Evolutionary conservation across 2,329 filamentous ascomycete species (phyloP), one percentile per base, ranked within the genome.

Genomic region (Aspergillus piperis): DNA sequence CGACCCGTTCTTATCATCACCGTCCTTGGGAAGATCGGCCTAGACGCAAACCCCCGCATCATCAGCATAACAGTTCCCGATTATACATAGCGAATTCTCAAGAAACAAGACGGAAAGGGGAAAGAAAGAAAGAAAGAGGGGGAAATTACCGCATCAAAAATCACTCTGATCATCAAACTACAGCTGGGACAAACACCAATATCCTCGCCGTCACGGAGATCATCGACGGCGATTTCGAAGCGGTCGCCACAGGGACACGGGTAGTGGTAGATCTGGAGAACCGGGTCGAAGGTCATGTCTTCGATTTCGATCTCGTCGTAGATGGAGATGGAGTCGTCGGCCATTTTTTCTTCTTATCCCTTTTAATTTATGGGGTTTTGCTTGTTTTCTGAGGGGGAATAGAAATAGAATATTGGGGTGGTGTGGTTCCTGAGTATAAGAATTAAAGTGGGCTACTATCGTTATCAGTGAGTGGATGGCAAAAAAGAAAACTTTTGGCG

Each of bases 221-320:
- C 93, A 58, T 84, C 86, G 58, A 98, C 86, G 19, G 85, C 86
- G 72, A 95, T 97, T 80, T 97, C 91, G 80, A 99, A 99, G 62
- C 91, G 87, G 80, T 99, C 95, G 81, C 95, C 95, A 78, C 95
- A 99, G 1, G 95, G 95, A 76, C 95, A 99, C 13, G 95, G 95
- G 76, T 96, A 96, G 79, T 94, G 90, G 81, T 96, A 99, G 69
- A 96, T 89, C 76, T 96, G 89, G 42, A 92, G 84, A 3, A 84
- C 83, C 50, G 87, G 81, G 77, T 97, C 92, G 76, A 86, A 97
- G 71, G 90, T 95, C 92, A 97, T 96, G 79, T 99, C 95, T 77
- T 98, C 94, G 81, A 98, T 97, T 77, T 98, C 94, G 78, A 98
- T 94, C 78, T 97, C 94, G 73, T 98, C 94, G 82, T 97, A 98